phyloP scores from a whole-genome alignment of 192 early-diverging fungal species.

The Mortierella alpina region DNA sequence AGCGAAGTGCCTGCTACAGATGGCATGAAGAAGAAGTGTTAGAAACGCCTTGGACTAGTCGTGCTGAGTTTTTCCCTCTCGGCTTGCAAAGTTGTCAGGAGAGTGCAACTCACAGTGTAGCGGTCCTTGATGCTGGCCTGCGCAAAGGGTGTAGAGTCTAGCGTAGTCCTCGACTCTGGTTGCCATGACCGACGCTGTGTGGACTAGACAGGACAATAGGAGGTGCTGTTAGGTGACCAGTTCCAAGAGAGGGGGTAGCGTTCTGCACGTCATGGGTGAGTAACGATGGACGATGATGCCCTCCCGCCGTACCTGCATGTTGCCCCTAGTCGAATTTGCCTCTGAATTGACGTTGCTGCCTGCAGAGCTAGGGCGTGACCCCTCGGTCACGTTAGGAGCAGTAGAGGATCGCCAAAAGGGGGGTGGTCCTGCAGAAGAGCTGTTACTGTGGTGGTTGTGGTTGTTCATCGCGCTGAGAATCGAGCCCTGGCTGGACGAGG shows the following conservation, averaged over 20 bases:
- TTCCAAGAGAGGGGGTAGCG: no score
- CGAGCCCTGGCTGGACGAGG: conserved; percentile 37
- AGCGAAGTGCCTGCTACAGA: conserved; percentile 27
- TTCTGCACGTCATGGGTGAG: background rate
- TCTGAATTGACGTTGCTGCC: conserved; percentile 14
- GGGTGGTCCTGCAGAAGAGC: background rate
- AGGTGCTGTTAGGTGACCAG: no score
- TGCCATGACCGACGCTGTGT: conserved; percentile 23
- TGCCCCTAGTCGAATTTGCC: conserved; percentile 12
- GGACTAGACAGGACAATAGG: background rate
- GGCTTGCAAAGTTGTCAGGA: no score
- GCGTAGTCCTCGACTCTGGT: conserved; percentile 14
- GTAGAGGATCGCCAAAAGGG: conserved; percentile 37
- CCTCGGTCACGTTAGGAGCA: conserved; percentile 7
- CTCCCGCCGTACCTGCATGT: conserved; percentile 4
- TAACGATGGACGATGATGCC: background rate
- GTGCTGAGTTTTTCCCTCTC: no score
- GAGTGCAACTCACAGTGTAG: conserved; percentile 20
- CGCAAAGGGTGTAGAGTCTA: background rate
- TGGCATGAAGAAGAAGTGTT: background rate
- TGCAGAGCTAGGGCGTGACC: conserved; percentile 16
- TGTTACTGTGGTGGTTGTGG: conserved; percentile 5
- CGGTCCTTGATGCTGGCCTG: conserved; percentile 30
- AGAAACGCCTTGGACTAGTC: no score
- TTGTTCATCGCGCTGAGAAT: conserved; percentile 25